Evolutionary conservation across 176 grass and related monocot genomes (phyloP).

Genomic region (Hsuehochloa calcarea): DNA sequence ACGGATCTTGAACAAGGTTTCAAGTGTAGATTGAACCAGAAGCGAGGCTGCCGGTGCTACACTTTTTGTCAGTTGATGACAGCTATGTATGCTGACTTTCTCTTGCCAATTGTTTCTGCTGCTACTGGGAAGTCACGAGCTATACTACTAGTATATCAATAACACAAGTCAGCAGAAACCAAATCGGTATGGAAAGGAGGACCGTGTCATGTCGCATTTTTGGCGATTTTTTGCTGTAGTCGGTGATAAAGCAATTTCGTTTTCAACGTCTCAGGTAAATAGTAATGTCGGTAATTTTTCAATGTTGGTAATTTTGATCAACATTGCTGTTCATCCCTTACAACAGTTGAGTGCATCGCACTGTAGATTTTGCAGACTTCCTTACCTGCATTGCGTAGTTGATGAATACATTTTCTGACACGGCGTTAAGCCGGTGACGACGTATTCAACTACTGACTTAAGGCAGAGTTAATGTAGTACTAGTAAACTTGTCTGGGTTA

Average conservation of each 20-base stretch:
- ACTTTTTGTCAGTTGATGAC: conserved; percentile 19
- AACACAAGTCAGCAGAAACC: not conserved
- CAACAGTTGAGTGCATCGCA: not conserved
- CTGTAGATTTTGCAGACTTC: not conserved
- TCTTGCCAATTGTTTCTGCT: not conserved
- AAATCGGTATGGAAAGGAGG: not conserved
- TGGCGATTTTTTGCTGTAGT: not conserved
- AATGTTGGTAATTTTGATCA: not conserved
- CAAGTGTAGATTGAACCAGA: not conserved
- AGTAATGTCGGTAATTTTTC: not conserved
- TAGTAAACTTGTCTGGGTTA: not conserved
- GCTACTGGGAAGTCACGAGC: not conserved
- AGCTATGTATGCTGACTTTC: conserved; percentile 19
- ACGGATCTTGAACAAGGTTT: not conserved
- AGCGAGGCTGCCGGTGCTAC: not conserved
- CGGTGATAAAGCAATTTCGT: not conserved
- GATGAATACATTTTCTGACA: not conserved
- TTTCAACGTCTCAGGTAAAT: not conserved
- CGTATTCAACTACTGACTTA: not conserved
- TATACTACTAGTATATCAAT: not conserved
- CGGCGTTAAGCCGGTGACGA: not conserved
- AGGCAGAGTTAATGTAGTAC: not conserved
- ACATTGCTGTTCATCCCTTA: not conserved
- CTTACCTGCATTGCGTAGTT: not conserved
- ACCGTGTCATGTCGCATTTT: not conserved